A percentile compares a stretch with the other conserved stretches of the same genome.
Evolutionary conservation across 805 yeast genomes (phyloP).

Genomic region (Wickerhamomyces mucosus): DNA sequence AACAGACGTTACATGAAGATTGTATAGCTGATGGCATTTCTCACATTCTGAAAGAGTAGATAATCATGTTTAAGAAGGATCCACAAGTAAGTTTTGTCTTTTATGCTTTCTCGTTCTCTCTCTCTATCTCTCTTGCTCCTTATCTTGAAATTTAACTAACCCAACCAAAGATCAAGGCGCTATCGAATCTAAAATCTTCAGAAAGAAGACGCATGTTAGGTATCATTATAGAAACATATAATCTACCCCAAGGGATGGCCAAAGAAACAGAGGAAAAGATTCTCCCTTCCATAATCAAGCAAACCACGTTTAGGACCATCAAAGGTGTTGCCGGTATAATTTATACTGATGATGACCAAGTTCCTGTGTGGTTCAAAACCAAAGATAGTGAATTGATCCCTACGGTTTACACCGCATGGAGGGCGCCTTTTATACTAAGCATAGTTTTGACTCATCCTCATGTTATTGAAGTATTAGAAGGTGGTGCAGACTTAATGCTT

Average conservation of each 20-base stretch:
- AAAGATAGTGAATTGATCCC: conserved; percentile 54
- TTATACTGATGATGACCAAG: conserved; percentile 51
- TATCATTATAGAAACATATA: conserved; percentile 32
- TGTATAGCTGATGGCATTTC: too few relatives aligned
- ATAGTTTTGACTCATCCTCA: conserved; percentile 59
- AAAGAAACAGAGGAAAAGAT: conserved; percentile 15
- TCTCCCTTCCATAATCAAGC: conserved; percentile 32
- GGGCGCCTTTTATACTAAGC: conserved; percentile 56
- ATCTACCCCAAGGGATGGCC: conserved; percentile 25
- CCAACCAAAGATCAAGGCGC: conserved; percentile 44
- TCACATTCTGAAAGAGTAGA: too few relatives aligned
- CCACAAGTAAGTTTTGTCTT: conserved; percentile 4
- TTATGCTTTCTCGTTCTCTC: neutral
- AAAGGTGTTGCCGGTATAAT: conserved; percentile 49
- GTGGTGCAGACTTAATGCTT: conserved; percentile 78
- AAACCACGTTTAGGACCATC: conserved; percentile 49
- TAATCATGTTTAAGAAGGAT: conserved; percentile 9
- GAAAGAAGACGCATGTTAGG: conserved; percentile 54
- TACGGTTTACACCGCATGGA: conserved; percentile 66
- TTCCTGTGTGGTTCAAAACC: conserved; percentile 66
- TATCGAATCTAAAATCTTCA: conserved; percentile 72
- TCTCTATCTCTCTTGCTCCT: conserved; percentile 24
- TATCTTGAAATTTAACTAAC: conserved; percentile 3
- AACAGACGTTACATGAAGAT: too few relatives aligned
- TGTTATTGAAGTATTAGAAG: conserved; percentile 59